These are phyloP conservation scores for Leucocoprinus birnbaumii DNA, from an alignment of 768 basidiomycete species.

Conservation along the genomic window DNA sequence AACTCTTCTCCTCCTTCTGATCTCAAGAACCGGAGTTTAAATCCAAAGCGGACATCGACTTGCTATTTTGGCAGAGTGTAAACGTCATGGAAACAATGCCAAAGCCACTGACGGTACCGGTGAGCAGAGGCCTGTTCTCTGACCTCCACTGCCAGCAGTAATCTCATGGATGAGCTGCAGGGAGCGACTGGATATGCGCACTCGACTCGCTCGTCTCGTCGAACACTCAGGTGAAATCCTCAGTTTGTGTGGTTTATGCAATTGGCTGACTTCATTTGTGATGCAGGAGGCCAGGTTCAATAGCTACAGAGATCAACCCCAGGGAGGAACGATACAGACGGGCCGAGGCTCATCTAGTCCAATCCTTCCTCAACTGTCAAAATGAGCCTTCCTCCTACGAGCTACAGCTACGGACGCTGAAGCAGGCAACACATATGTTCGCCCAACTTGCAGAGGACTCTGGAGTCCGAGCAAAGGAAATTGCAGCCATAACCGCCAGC, in stretches of 20 bases:
- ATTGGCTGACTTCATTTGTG: background rate
- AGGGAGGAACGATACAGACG: slow-evolving; percentile 8
- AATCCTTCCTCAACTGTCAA: slow-evolving; percentile 1
- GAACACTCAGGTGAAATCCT: background rate
- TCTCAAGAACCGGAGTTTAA: background rate
- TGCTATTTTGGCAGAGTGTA: background rate
- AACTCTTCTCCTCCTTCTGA: background rate
- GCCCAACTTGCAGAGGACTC: slow-evolving; percentile 8
- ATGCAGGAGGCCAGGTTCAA: background rate
- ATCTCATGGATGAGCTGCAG: background rate
- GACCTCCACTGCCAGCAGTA: background rate
- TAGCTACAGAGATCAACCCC: background rate
- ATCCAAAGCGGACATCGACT: background rate
- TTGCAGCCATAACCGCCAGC: background rate
- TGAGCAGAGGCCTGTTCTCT: background rate
- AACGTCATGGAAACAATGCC: slow-evolving; percentile 7
- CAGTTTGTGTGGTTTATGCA: background rate
- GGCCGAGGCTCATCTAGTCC: slow-evolving; percentile 4
- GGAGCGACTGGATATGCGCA: background rate
- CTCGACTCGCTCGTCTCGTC: background rate
- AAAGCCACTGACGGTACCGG: background rate
- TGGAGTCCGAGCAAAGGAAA: background rate
- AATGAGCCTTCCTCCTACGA: slow-evolving; percentile 4
- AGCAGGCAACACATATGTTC: background rate
- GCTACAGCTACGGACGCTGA: slow-evolving; percentile 3